Base-by-base conservation (phyloP, 768 basidiomycete species). In the Vararia minispora region DNA sequence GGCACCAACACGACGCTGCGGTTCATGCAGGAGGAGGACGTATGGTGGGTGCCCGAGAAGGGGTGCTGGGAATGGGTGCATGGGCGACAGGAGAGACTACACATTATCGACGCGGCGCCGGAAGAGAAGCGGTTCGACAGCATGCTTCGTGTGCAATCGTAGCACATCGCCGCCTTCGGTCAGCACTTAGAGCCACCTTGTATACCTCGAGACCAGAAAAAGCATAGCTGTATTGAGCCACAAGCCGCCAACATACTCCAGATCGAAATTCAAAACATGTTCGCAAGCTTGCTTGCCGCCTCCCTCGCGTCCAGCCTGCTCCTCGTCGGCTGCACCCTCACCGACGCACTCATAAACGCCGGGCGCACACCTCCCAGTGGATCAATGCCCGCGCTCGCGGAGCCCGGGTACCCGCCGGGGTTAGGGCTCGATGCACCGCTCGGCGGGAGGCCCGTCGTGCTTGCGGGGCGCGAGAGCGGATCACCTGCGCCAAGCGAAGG, bases 271-370 rank as follows among this genome's bases (percentile, higher is more conserved):
- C 62, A 87, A 54, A 87, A 85, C 79, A 86, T 82, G 53, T 90
- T 92, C 6, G 87, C 88, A 40, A 91, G 68, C 57, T 90, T 91
- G 55, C 85, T 85, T 14, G 86, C 88, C 11, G 86, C 86, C 52
- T 87, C 79, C 51, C 80, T 68, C 8, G 89, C 79, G 55, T 95
- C 91, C 50, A 94, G 57, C 51, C 81, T 66, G 30, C 79, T 74
- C 47, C 85, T 62, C 34, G 74, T 74, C 11, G 82, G 77, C 48
- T 76, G 75, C 32, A 81, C 67, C 14, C 79, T 74, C 56, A 90
- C 60, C n/a, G 82, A 85, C 34, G 65, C 68, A 2, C 81, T 68
- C 81, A 87, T 78, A 47, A 68, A 67, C 32, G 68, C 64, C n/a
- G 81, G 69, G 39, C 63, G 63, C 32, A 70, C 60, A 44, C 71